Base-by-base conservation (phyloP, 805 yeast species). In the Pichia scutulata region DNA sequence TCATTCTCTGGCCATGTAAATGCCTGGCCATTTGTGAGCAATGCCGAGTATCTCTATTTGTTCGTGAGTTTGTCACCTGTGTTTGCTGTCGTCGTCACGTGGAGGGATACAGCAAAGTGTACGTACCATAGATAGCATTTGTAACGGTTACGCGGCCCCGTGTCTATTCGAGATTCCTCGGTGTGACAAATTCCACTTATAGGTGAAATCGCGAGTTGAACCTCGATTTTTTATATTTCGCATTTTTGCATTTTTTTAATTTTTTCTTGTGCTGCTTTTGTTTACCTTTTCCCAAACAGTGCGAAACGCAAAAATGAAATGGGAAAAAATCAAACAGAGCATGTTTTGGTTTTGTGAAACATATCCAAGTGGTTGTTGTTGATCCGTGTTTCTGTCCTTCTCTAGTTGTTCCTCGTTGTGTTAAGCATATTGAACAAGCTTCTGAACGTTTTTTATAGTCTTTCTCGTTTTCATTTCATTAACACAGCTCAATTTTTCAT, bases 1-100 rank as follows among this genome's bases (percentile, higher is more conserved):
- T 90, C 41, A 81, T 90, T 9, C 70, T 92, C 3, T 90, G 97
- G 97, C 97, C 97, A 0, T 90, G 97, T 63, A 78, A 81, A 58
- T 90, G 97, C 65, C 78, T 90, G 50, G 89, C 96, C 0, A 72
- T 90, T 6, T 90, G 97, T 65, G 96, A 89, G 55, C 75, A 78
- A 24, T 90, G 97, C 61, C 74, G 97, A 18, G 70, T 82, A 12
- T 78, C 85, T 18, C 71, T 90, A 47, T 88, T 87, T 8, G 69
- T 82, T 33, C 76, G 89, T 53, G 85, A 86, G 13, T 83, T 84
- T 60, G 78, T 77, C 51, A 84, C 83, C 0, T 90, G 97, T 66
- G 92, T 89, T 0, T 86, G 95, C 60, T 90, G 97, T 60, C 76
- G 96, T 33, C 70, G 81, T 28, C 75, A 75, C 25, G 95, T 90